Conservation (phyloP, 1,139 yeast species). For the Neolecta irregularis region DNA sequence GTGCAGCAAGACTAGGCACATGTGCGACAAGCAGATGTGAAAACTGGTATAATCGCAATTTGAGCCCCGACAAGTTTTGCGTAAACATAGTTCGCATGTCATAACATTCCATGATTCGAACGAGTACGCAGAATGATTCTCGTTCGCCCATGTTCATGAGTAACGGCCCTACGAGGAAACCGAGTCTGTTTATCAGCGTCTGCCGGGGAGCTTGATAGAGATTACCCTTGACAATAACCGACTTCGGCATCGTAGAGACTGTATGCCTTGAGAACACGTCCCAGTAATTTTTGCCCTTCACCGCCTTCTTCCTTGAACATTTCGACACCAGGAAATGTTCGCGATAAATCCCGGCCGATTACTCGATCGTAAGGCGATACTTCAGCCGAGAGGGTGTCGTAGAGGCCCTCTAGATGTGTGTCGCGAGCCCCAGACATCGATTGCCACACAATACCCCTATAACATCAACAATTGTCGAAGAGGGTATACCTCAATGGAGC, state of each 20-base stretch:
- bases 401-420: conserved; percentile 26
- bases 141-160: conserved; percentile 36
- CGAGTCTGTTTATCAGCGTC: conserved; percentile 20
- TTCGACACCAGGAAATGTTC: conserved; percentile 46
- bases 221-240: conserved; percentile 52
- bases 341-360: conserved; percentile 43
- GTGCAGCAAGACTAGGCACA: conserved; percentile 33
- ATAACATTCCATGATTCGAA: conserved; percentile 47
- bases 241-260: conserved; percentile 53
- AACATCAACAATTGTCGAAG: too few relatives aligned
- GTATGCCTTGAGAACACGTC: conserved; percentile 47
- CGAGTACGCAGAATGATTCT: conserved; percentile 39
- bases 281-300: conserved; percentile 33
- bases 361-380: conserved; percentile 36
- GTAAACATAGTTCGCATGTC: conserved; percentile 44
- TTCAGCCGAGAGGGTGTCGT: conserved; percentile 29
- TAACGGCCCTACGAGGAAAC: conserved; percentile 50
- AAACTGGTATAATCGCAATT: conserved; percentile 41
- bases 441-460: conserved; percentile 27
- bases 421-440: conserved; percentile 25
- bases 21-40: conserved; percentile 29
- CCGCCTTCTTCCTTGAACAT: conserved; percentile 37
- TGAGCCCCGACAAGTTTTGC: conserved; percentile 42
- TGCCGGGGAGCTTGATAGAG: not conserved
- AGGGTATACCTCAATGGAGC: too few relatives aligned